Evolutionary conservation across 202 grass and related monocot species (phyloP), one percentile per base, ranked within the genome.

Genomic region (Zizania palustris): DNA sequence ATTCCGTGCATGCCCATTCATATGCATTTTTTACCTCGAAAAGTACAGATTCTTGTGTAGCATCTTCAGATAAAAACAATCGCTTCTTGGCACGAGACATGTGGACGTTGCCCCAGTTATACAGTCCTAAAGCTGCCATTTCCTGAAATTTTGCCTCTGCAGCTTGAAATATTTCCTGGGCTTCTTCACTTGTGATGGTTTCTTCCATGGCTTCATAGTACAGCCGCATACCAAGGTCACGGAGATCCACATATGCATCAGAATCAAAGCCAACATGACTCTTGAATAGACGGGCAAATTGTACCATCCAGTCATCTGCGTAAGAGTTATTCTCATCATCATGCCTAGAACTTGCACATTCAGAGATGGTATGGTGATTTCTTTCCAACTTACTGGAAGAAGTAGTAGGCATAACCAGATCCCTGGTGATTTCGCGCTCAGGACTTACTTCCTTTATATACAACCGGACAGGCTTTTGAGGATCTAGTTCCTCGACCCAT

Each of bases 181-280:
- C 93, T 67, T 97, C 93, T 80, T 97, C 90, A 34, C 85, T 93
- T 60, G 90, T 87, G 41, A 93, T 72, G 20, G 93, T 86, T 9
- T 97, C 90, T 75, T 97, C 90, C 85, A 97, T 93, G 28, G 90
- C 93, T 54, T 93, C 93, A 18, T 87, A 91, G 41, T 89, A 93
- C 16, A 97, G 61, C 40, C 84, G 75, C 64, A 85, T 89, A 18
- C 90, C 93, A 41, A 93, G 75, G 80, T 97, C 88, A 77, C 76
- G 70, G 19, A 91, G 82, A 82, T 93, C 88, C 15, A 93, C 50
- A 65, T 81, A 93, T 55, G 86, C 86, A 82, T 97, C 88, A 39
- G 88, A 93, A 68, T 85, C 83, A 13, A 91, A 87, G 36, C 90
- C 90, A 1, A 82, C 83, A 65, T 97, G 85, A 53, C 91, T 89